phyloP scores from a whole-genome alignment of 2,329 filamentous ascomycete genomes.

The Arthrobotrys megalospora region DNA sequence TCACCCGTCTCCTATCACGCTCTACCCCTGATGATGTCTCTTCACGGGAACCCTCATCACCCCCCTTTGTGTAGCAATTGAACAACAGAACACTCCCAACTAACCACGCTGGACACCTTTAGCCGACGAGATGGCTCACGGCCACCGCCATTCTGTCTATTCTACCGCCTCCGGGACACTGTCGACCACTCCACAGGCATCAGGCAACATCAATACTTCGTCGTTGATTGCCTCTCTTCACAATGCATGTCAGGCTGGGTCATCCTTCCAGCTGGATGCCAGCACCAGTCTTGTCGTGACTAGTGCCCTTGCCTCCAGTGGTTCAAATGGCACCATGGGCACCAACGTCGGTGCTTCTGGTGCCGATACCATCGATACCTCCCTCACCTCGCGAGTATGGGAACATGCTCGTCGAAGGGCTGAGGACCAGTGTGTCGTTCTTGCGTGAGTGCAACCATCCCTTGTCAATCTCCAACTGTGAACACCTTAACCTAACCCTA shows the following conservation, averaged over 20 bases:
- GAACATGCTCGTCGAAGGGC: conserved; percentile 95
- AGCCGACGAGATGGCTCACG: conserved; percentile 71
- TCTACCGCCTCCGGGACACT: conserved; percentile 76
- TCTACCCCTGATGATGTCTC: not conserved
- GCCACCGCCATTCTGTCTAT: conserved; percentile 76
- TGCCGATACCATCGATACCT: conserved; percentile 84
- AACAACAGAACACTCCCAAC: conserved; percentile 62
- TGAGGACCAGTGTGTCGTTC: conserved; percentile 92
- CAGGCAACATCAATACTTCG: conserved; percentile 77
- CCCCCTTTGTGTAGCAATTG: conserved; percentile 8
- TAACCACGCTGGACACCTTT: conserved; percentile 64
- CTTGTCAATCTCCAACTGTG: not conserved
- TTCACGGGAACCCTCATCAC: not conserved
- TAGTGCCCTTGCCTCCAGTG: conserved; percentile 68
- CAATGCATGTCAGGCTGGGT: conserved; percentile 84
- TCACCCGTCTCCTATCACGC: not conserved
- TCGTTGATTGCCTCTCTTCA: conserved; percentile 93
- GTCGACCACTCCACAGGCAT: conserved; percentile 72
- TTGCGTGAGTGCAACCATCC: conserved; percentile 76
- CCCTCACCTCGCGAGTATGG: conserved; percentile 87
- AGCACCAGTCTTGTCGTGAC: conserved; percentile 94
- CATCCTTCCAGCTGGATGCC: conserved; percentile 88
- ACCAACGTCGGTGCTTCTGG: conserved; percentile 51
- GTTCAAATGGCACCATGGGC: conserved; percentile 60
- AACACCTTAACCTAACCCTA: conserved; percentile 10